Conservation (phyloP, 495 filamentous ascomycete genomes). For the Penicillium silybi region DNA sequence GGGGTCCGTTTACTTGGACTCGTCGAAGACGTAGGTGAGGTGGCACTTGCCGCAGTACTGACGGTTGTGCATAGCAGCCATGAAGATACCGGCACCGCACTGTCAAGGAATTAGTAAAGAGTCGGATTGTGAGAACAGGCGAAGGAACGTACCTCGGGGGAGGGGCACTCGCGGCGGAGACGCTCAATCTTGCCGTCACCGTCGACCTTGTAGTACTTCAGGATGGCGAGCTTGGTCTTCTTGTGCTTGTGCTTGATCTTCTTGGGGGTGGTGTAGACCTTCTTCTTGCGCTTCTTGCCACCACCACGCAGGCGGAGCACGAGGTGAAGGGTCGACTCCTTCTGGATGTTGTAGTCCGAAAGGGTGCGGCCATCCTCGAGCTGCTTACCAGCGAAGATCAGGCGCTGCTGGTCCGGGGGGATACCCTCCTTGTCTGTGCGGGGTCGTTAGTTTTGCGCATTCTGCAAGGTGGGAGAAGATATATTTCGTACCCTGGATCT, state of each 20-base stretch:
- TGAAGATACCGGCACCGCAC: conserved; percentile 99
- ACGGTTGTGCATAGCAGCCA: conserved; percentile 99
- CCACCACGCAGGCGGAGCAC: conserved; percentile 96
- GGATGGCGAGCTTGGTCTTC: conserved; percentile 98
- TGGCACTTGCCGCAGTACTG: conserved; percentile 99
- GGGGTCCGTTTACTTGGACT: conserved; percentile 54
- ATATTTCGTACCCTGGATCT: conserved; percentile 63
- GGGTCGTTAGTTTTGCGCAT: conserved; percentile 6
- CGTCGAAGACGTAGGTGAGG: conserved; percentile 99
- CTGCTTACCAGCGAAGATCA: conserved; percentile 99
- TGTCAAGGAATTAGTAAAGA: conserved; percentile 36
- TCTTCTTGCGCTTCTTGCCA: conserved; percentile 99
- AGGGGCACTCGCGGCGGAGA: conserved; percentile 93
- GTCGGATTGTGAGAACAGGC: conserved; percentile 1
- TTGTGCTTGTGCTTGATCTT: conserved; percentile 99
- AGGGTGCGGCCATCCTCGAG: conserved; percentile 99
- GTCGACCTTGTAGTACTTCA: conserved; percentile 99
- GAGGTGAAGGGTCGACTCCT: conserved; percentile 98
- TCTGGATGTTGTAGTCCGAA: conserved; percentile 99
- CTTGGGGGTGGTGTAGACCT: conserved; percentile 99
- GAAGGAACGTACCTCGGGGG: conserved; percentile 67
- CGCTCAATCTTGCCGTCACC: conserved; percentile 99
- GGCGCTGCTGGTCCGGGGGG: conserved; percentile 98
- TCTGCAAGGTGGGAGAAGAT: neutral
- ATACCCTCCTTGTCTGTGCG: conserved; percentile 96